Evolutionary conservation across 2,329 filamentous ascomycete genomes (phyloP), one percentile per base, ranked within the genome.

Genomic region (Cordyceps fumosorosea): DNA sequence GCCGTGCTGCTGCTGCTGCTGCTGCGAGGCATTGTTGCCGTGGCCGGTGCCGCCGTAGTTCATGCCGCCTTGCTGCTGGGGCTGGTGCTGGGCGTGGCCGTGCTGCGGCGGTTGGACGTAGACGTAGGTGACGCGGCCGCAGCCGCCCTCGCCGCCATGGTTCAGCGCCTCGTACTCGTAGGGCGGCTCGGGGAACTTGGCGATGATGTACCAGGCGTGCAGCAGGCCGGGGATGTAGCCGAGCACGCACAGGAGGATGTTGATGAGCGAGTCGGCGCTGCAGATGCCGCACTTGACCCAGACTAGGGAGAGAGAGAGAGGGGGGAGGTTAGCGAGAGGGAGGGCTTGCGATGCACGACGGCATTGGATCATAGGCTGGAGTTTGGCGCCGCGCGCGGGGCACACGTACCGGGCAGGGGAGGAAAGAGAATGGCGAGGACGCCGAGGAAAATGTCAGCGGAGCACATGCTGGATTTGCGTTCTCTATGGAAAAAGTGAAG

Each of bases 201-300:
- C 85, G 76, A 99, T 97, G 76, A 98, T 96, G 82, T 98, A 99
- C 93, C 95, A 98, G 65, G 93, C 86, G 79, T 99, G 95, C 2
- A 99, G 79, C 56, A 98, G 88, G 64, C 93, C 93, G 22, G 93
- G 93, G 64, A 98, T 76, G 72, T 82, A 91, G 69, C 88, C 90
- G 24, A 93, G 85, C 60, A 85, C 73, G 76, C 89, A 95, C 70
- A 98, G 91, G 53, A 93, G 88, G 75, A 98, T 88, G 80, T 99
- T 99, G 81, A 99, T 96, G 70, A 98, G 71, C 10, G 90, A 93
- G 78, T 98, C 95, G 62, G 88, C 91, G 65, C 88, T 90, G 81
- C 95, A 99, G 77, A 99, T 82, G 66, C 95, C 95, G 70, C 89
- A 81, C 80, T 98, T 99, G 64, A 99, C 91, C 95, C 95, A 99